A percentile compares a stretch with the other conserved stretches of the same genome.
phyloP scores from a whole-genome alignment of 129 eudicot genomes.

The Tagetes erecta region DNA sequence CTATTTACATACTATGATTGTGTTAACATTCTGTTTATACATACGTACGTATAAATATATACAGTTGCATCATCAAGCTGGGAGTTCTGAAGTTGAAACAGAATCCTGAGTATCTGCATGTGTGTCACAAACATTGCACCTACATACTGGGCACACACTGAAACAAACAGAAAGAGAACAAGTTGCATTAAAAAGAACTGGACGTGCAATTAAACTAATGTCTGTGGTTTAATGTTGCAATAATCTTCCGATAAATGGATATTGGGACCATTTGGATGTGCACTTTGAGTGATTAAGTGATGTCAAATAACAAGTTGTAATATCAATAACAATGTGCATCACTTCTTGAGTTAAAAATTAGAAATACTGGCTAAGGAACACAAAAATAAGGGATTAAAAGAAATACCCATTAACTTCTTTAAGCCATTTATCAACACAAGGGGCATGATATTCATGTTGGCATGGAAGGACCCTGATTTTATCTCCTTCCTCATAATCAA shows the following conservation, averaged over 20 bases:
- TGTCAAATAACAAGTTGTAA: background rate
- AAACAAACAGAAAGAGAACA: constrained; percentile 8
- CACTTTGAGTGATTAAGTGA: background rate
- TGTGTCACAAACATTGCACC: constrained; percentile 62
- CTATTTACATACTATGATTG: constrained; percentile 42
- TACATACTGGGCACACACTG: constrained; percentile 72
- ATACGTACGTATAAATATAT: background rate
- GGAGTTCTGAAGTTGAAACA: constrained; percentile 35
- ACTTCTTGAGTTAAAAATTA: background rate
- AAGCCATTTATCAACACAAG: constrained; percentile 76
- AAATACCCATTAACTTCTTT: constrained; percentile 77
- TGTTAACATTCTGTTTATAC: background rate
- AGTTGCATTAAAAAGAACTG: background rate
- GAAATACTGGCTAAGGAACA: background rate
- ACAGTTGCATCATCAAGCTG: constrained; percentile 37
- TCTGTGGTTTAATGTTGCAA: background rate
- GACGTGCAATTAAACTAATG: background rate
- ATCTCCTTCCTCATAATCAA: constrained; percentile 76
- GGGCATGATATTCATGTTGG: constrained; percentile 61
- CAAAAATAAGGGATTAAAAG: constrained; percentile 5
- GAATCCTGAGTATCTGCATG: constrained; percentile 21
- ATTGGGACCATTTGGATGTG: background rate
- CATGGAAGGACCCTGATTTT: constrained; percentile 70
- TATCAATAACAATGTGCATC: background rate
- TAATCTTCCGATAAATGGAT: background rate